Conservation (phyloP, 192 early-diverging fungal species). For the Chytriomyces sp. region DNA sequence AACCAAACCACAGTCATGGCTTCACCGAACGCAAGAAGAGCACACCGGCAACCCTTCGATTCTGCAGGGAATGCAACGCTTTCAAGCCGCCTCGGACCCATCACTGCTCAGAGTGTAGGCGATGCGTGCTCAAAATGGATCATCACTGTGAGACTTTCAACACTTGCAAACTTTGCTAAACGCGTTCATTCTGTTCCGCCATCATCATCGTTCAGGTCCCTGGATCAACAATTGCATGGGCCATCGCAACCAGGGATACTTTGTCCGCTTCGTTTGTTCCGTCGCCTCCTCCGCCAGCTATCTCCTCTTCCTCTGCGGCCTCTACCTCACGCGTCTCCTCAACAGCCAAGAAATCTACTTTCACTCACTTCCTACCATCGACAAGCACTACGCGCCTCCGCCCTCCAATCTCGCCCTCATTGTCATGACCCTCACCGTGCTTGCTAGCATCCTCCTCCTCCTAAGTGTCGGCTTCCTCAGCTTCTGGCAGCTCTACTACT, state of each 20-base stretch:
- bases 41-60: constrained; percentile 34
- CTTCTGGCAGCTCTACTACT: constrained; percentile 75
- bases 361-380: constrained; percentile 29
- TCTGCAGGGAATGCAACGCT: constrained; percentile 49
- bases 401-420: constrained; percentile 67
- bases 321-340: constrained; percentile 54
- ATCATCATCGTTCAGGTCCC: too few relatives aligned
- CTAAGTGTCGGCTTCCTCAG: constrained; percentile 71
- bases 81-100: constrained; percentile 56
- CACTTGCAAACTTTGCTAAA: too few relatives aligned
- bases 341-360: constrained; percentile 38
- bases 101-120: constrained; percentile 53
- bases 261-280: constrained; percentile 77
- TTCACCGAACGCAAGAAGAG: constrained; percentile 9
- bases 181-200: too few relatives aligned
- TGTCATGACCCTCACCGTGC: constrained; percentile 73
- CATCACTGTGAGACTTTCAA: constrained; percentile 52
- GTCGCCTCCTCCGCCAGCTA: constrained; percentile 61
- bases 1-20: not conserved
- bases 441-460: constrained; percentile 69
- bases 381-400: constrained; percentile 44
- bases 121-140: constrained; percentile 59
- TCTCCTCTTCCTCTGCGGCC: constrained; percentile 55
- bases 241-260: constrained; percentile 65
- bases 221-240: constrained; percentile 87